Evolutionary conservation across 2,329 filamentous ascomycete species (phyloP), one percentile per base, ranked within the genome.

Genomic region (Curvularia eragrostidis): DNA sequence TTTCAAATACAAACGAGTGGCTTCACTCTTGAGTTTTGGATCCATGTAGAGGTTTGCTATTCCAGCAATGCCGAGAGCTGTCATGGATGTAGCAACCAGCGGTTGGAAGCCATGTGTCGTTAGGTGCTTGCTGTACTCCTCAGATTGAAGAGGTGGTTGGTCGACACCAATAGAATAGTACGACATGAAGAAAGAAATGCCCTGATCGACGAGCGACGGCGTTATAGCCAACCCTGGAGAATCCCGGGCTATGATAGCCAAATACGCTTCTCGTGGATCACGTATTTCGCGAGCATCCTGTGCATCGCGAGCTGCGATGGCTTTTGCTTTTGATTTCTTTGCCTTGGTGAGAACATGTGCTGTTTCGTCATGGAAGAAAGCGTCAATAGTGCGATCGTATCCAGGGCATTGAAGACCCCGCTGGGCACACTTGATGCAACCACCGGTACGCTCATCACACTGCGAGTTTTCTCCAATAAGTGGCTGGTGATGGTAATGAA

Each of bases 181-280:
- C 5, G 61, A 56, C 71, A 75, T 73, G 63, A 75, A 75, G 61
- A 70, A 75, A 8, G 62, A 59, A n/a, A 75, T 68, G 4, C 70
- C 72, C 43, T 71, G 70, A 8, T 75, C 71, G 30, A 73, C 62
- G 18, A 74, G 36, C 0, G 73, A 68, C 5, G 56, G 52, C 1
- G 71, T 48, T 3, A 74, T 46, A 1, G 61, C 58, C 3, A 54
- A 41, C 6, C 51, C 59, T 8, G 68, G 64, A 10, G 48, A 55
- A 36, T 60, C 49, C 23, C 63, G 44, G 7, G 58, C 26, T n/a
- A 60, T 58, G 9, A 47, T 42, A 5, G 57, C 32, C 1, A 58
- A 32, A 5, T 41, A 43, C 15, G 56, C 51, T 23, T 26, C 52
- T 30, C 39, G 24, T 7, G 28, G 38, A 32, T 62, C 50, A 39